These are phyloP conservation scores for Senecio squalidus DNA, from an alignment of 140 eudicot genomes.

Conservation along the genomic window DNA sequence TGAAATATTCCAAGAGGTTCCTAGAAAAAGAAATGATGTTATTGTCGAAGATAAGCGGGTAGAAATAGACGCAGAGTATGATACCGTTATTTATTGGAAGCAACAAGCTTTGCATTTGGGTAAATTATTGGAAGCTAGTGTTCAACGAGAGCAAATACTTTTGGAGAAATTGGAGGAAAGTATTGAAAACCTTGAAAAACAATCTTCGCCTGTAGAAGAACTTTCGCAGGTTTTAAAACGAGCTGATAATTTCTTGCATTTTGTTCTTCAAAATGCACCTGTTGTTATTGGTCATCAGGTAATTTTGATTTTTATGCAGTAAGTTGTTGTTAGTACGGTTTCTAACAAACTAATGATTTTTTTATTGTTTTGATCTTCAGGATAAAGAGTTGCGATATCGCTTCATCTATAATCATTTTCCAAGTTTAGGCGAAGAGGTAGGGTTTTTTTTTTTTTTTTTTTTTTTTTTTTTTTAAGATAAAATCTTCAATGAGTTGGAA, in stretches of 20 bases:
- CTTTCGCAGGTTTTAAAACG: slow-evolving; percentile 73
- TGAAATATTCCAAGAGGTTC: slow-evolving; percentile 53
- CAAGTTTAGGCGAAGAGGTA: slow-evolving; percentile 87
- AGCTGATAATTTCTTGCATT: slow-evolving; percentile 88
- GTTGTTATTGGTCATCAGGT: slow-evolving; percentile 88
- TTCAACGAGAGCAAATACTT: slow-evolving; percentile 50
- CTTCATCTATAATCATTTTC: slow-evolving; percentile 83
- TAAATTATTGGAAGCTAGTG: slow-evolving; percentile 56
- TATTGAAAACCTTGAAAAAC: slow-evolving; percentile 71
- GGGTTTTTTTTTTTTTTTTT: neutral
- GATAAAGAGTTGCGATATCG: slow-evolving; percentile 83
- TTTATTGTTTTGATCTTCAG: slow-evolving; percentile 20
- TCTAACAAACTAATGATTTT: neutral
- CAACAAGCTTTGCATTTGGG: slow-evolving; percentile 62
- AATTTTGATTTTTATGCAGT: neutral
- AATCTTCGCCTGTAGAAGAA: slow-evolving; percentile 90
- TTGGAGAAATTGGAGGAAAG: slow-evolving; percentile 67
- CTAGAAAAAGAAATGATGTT: slow-evolving; percentile 48
- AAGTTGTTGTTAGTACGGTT: neutral
- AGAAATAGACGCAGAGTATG: slow-evolving; percentile 70
- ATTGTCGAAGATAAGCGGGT: slow-evolving; percentile 47
- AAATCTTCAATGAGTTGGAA: neutral
- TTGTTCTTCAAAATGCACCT: slow-evolving; percentile 93
- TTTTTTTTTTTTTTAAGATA: neutral
- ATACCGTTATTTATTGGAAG: slow-evolving; percentile 68